Evolutionary conservation across 2,329 filamentous ascomycete species (phyloP), one percentile per base, ranked within the genome.

Genomic region (Bertia moriformis): DNA sequence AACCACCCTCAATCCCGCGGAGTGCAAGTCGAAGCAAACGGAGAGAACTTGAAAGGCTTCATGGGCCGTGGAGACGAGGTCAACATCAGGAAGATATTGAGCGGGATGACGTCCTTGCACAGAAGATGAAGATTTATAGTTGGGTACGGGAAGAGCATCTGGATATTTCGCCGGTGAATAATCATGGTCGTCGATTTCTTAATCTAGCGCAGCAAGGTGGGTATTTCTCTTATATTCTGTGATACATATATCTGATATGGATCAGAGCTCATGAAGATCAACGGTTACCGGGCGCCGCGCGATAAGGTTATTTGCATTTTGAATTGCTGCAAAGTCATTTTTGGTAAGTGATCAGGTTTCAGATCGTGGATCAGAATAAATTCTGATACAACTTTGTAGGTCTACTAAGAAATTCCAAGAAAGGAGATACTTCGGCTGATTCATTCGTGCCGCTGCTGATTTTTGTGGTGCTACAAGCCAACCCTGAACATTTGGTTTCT

Each of bases 51-150:
- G 67, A 73, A 46, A 61, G 64, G 39, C 54, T 60, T 12, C 59
- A 69, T 49, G 69, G 70, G 1, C 71, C 74, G 4, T 78, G 79
- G 29, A 64, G 80, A 44, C 66, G 73, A 52, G 80, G 80, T 1
- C 80, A 85, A 50, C 80, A 85, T 52, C 80, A 85, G 54, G 80
- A 85, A 56, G 80, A 85, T 51, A 77, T 84, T 40, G 80, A 85
- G 52, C 67, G 80, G 5, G 80, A 85, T 52, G 78, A 83, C 42
- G 71, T 85, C 7, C 62, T 85, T 32, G 75, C 78, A 1, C 80
- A 85, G 49, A 85, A 84, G 55, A 76, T 85, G 43, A 67, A 76
- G 18, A 85, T 85, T 43, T 85, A 85, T 55, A 71, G 77, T 41
- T 85, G 80, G 80, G 70, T 85, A 19, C 66, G 63, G 41, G 79